These are phyloP conservation scores for Purshia tridentata DNA, from an alignment of 306 rosid species.

Conservation along the genomic window DNA sequence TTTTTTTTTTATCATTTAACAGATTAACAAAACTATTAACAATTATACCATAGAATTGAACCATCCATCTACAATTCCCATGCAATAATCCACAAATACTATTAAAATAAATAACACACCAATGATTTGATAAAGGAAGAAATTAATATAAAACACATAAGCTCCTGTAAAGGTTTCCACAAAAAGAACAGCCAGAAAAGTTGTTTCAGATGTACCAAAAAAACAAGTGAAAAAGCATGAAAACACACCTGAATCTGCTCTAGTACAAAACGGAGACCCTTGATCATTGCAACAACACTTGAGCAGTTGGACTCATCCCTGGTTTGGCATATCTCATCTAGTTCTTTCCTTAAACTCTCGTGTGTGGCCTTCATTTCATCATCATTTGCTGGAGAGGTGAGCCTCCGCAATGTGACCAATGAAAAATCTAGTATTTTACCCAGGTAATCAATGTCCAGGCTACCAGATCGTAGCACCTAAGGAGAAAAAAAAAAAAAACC, in stretches of 20 bases:
- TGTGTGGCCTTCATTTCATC: conserved; percentile 58
- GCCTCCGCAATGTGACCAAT: conserved; percentile 72
- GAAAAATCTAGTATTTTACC: conserved; percentile 83
- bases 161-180: too few relatives aligned
- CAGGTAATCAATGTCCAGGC: conserved; percentile 74
- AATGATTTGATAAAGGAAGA: background rate
- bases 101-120: background rate
- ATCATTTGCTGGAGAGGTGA: conserved; percentile 75
- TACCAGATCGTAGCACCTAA: conserved; percentile 78
- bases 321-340: conserved; percentile 61
- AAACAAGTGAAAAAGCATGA: conserved; percentile 12
- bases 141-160: too few relatives aligned
- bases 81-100: background rate
- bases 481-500: conserved; percentile 30
- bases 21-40: too few relatives aligned
- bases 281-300: conserved; percentile 67
- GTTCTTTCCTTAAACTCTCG: conserved; percentile 54
- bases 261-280: conserved; percentile 81
- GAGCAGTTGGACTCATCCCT: conserved; percentile 50
- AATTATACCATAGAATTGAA: too few relatives aligned
- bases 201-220: background rate
- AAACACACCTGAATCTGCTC: conserved; percentile 86
- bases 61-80: background rate
- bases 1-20: too few relatives aligned
- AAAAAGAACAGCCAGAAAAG: background rate